These are phyloP conservation scores for Sporothrix globosa DNA, from an alignment of 2,329 filamentous ascomycete genomes.

Conservation along the genomic window DNA sequence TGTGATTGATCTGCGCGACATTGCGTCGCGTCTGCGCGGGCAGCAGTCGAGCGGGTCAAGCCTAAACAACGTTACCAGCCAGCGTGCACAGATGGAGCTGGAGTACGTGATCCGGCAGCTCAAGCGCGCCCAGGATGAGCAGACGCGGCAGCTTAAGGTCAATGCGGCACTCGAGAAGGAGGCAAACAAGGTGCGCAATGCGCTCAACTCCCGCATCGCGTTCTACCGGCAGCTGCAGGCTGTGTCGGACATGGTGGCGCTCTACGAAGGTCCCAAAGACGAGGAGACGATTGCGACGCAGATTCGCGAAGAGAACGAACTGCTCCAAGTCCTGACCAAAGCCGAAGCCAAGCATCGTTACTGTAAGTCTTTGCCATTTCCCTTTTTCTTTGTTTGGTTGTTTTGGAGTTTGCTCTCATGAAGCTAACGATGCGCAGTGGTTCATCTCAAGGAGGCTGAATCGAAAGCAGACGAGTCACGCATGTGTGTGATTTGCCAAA, in stretches of 20 bases:
- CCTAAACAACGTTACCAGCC: slow-evolving; percentile 29
- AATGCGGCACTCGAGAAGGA: slow-evolving; percentile 64
- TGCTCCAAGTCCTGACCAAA: slow-evolving; percentile 62
- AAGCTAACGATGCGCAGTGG: slow-evolving; percentile 45
- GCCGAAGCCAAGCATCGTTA: slow-evolving; percentile 78
- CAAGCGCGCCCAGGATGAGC: slow-evolving; percentile 58
- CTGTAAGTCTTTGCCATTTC: slow-evolving; percentile 46
- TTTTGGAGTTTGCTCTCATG: too few relatives aligned
- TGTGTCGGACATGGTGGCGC: slow-evolving; percentile 84
- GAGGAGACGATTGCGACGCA: slow-evolving; percentile 53
- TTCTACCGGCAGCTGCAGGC: slow-evolving; percentile 89
- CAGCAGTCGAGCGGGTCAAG: slow-evolving; percentile 40
- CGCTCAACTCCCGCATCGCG: slow-evolving; percentile 84
- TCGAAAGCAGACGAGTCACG: slow-evolving; percentile 61
- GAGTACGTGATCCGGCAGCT: slow-evolving; percentile 67
- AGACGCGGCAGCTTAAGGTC: slow-evolving; percentile 57
- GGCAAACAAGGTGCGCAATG: slow-evolving; percentile 71
- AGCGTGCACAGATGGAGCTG: slow-evolving; percentile 64
- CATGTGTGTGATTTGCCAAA: slow-evolving; percentile 85
- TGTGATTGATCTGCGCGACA: slow-evolving; percentile 68
- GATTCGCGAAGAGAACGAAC: slow-evolving; percentile 52
- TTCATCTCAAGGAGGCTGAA: slow-evolving; percentile 60
- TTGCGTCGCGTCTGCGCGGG: slow-evolving; percentile 60
- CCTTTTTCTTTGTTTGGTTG: too few relatives aligned
- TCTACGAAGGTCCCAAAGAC: slow-evolving; percentile 67